Base-by-base conservation (phyloP, 208 protist genomes). In the Crithidia expoeki region DNA sequence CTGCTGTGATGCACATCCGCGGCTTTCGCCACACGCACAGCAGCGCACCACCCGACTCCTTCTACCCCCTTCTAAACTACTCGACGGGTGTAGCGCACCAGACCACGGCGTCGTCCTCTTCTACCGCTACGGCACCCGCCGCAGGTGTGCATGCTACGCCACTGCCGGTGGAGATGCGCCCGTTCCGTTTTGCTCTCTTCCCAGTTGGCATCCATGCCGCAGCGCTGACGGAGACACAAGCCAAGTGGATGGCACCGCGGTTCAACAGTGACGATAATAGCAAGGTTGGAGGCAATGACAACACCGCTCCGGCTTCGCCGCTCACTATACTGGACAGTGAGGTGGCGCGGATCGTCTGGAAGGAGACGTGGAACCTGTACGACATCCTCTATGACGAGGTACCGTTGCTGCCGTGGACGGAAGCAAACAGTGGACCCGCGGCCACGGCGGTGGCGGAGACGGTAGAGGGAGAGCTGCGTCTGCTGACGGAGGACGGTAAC, bases 331-430 rank as follows among this genome's bases (percentile, higher is more conserved):
- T 68, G 42, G 57, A 58, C 55, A 56, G 57, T 23, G 63, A 59
- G 36, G 28, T 55, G 6, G 30, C 46, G 28, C 68, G 68, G n/a
- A 74, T 86, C 40, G 66, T 81, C 16, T 95, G 87, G 86, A 93
- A 84, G 69, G 90, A 95, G 64, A 80, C 82, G n/a, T 95, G 90
- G 88, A 95, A 95, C 71, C 33, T 89, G 55, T 93, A 91, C 55
- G 90, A 95, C 59, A 91, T 95, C 53, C 56, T 79, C 3, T 93
- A 95, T 64, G 90, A 95, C 46, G 88, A 92, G 60, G 71, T 95
- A 60, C 69, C 73, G 27, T 61, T 93, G 10, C 73, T 95, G 49
- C 90, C 87, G 33, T 55, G 47, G 61, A 58, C 34, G 32, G 74
- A 57, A 62, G 21, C 28, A 3, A 16, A 5, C 2, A 68, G 34